Evolutionary conservation across 345 rosid species (phyloP), one percentile per base, ranked within the genome.

Genomic region (Lumnitzera littorea): DNA sequence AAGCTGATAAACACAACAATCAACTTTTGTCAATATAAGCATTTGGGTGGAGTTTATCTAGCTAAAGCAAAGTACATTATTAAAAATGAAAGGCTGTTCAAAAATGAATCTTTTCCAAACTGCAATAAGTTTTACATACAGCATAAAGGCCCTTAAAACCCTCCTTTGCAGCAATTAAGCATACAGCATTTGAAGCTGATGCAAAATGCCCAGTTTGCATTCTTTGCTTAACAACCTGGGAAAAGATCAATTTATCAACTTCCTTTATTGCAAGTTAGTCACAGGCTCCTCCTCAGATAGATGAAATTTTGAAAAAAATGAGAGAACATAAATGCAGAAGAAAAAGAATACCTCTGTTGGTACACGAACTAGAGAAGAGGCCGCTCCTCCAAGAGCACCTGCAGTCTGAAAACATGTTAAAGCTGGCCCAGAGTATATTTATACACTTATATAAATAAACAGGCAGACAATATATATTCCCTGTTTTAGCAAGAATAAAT

Each of bases 201-300:
- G 81, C 66, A 76, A 86, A 94, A 57, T 94, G 99, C 58, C 91
- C 91, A 25, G 99, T 88, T 75, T 90, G 96, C 96, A 88, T 82
- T 80, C 99, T 81, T 70, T 88, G 91, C 76, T 90, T 94, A 58
- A 94, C 91, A 75, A 94, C 99, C 97, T 94, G 73, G 41, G 48
- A 24, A 36, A 36, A 7, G 43, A 36, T 36, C 43, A 36, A 9
- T 6, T 5, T 9, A 36, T 36, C 43, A 4, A 36, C 9, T 36
- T 36, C 11, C 7, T 36, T 5, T 36, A 36, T 36, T 5, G 9
- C 7, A 36, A 36, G 43, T 4, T 5, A 36, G 43, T 36, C 43
- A 36, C 9, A 9, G 7, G 1, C 43, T 36, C 7, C 43, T 36
- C 8, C 11, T 4, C 43, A 36, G 43, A 36, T 20, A 27, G 43